phyloP scores from a whole-genome alignment of 108 stramenopile genomes.

The Skeletonema marinoi region DNA sequence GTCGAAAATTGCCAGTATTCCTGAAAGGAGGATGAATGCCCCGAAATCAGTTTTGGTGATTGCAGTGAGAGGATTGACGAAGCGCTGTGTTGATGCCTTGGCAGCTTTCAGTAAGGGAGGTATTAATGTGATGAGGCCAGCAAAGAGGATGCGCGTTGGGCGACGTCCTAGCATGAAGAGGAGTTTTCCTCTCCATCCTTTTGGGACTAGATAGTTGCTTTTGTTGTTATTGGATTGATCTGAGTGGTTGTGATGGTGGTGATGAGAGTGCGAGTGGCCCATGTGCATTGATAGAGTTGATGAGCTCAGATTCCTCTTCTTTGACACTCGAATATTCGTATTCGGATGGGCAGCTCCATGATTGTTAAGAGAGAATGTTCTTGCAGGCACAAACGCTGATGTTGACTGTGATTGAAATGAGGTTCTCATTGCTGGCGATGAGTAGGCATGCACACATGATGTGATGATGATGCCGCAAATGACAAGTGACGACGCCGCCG shows the following conservation, averaged over 20 bases:
- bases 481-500: neutral
- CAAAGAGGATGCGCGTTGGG: conserved; percentile 56
- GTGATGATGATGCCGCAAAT: neutral
- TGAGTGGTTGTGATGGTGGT: conserved; percentile 37
- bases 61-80: neutral
- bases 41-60: conserved; percentile 39
- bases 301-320: neutral
- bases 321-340: neutral
- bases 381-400: neutral
- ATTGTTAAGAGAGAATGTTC: neutral
- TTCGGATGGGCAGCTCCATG: neutral
- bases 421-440: neutral
- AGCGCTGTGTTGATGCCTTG: neutral
- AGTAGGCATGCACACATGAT: neutral
- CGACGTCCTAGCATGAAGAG: conserved; percentile 29
- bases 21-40: conserved; percentile 36
- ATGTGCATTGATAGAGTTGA: conserved; percentile 50
- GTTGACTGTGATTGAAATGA: neutral
- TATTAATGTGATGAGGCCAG: conserved; percentile 55
- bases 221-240: conserved; percentile 5
- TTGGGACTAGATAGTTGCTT: conserved; percentile 13
- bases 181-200: conserved; percentile 32
- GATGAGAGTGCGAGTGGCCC: conserved; percentile 50
- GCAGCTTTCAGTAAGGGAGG: conserved; percentile 33
- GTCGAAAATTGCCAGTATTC: conserved; percentile 40